phyloP scores from a whole-genome alignment of 1,139 yeast species.

The Hansenula anomala region DNA sequence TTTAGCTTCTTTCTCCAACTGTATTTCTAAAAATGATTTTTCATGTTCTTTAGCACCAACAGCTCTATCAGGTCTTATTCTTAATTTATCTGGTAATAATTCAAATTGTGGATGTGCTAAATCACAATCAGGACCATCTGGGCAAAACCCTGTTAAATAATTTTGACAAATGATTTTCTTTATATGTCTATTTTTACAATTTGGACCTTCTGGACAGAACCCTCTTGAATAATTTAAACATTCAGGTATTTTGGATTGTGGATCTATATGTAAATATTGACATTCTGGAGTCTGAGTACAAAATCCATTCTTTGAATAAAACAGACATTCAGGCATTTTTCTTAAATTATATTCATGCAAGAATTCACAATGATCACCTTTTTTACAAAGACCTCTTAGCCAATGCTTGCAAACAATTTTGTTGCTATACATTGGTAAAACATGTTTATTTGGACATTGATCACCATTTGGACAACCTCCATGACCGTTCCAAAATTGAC shows the following conservation, averaged over 20 bases:
- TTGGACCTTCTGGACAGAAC: slow-evolving; percentile 90
- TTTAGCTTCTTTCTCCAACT: slow-evolving; percentile 18
- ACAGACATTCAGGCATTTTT: slow-evolving; percentile 96
- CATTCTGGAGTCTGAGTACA: slow-evolving; percentile 97
- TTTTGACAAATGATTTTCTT: slow-evolving; percentile 76
- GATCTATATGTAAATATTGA: slow-evolving; percentile 86
- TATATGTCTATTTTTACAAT: slow-evolving; percentile 78
- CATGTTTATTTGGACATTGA: slow-evolving; percentile 85
- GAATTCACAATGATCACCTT: slow-evolving; percentile 95
- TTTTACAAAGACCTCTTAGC: slow-evolving; percentile 95
- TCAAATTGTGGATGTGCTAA: slow-evolving; percentile 56
- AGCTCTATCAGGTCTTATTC: slow-evolving; percentile 44
- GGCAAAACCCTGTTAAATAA: slow-evolving; percentile 91
- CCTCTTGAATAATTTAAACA: slow-evolving; percentile 84
- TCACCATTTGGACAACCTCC: slow-evolving; percentile 83
- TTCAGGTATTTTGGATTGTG: slow-evolving; percentile 79
- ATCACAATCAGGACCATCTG: slow-evolving; percentile 62
- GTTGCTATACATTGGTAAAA: slow-evolving; percentile 73
- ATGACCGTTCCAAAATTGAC: slow-evolving; percentile 68
- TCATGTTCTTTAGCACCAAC: slow-evolving; percentile 11
- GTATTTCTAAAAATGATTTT: slow-evolving; percentile 19
- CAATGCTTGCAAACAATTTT: slow-evolving; percentile 97
- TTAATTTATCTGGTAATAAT: slow-evolving; percentile 40
- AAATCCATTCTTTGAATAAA: slow-evolving; percentile 81
- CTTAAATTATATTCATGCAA: slow-evolving; percentile 91